Base-by-base conservation (phyloP, 2,329 filamentous ascomycete genomes). In the Endoconidiophora polonica region DNA sequence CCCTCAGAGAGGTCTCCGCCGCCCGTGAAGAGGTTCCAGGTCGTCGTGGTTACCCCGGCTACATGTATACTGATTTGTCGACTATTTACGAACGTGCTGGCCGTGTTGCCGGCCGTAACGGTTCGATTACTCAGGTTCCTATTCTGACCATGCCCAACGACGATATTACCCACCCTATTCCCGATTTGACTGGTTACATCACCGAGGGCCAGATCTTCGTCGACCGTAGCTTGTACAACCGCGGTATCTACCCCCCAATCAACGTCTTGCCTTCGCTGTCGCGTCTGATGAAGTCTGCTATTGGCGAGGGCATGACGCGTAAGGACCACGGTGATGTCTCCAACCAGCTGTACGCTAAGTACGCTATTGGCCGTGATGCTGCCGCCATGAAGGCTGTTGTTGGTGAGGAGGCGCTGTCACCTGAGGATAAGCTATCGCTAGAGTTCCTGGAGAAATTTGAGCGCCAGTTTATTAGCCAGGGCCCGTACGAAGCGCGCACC, bases 41-140 rank as follows among this genome's bases (percentile, higher is more conserved):
- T 75, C 90, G 91, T 67, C 90, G 91, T 80, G 91, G 91, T 77
- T 98, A 91, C 73, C 91, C 91, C 49, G 91, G 91, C 85, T 98
- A 98, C 77, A 98, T 98, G 91, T 98, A 98, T 75, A 98, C 91
- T 59, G 93, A 98, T 79, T 84, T 98, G 80, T 95, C 91, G 54
- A 98, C 91, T 63, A 95, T 98, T 61, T 98, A 98, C 74, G 91
- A 98, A 71, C 88, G 91, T 71, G 91, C 91, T 59, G 91, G 91
- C 62, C 91, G 91, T 83, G 91, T 98, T 46, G 74, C 86, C 62
- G 93, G 93, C 59, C 85, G 93, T 59, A 95, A 96, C 62, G 91
- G 93, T 54, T 98, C 91, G 60, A 98, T 98, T 61, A 98, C 93
- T 18, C 91, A 98, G 70, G 95, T 98, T 61, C 91, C 91, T 54